Conservation (phyloP, 1,284 basidiomycete genomes). For the Trichosporon faecale region DNA sequence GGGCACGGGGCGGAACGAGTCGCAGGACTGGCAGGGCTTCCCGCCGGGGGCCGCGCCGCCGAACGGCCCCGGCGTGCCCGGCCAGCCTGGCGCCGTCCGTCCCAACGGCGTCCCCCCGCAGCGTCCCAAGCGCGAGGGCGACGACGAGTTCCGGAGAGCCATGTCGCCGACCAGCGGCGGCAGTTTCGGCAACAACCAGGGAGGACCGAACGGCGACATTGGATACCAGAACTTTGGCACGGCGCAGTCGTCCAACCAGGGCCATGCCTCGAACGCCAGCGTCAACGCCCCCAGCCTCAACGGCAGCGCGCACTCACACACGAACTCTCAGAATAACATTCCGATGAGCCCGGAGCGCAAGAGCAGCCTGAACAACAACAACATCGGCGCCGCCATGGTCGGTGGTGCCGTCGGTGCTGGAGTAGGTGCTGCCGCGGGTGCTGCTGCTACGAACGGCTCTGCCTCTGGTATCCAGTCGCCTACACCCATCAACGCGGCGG, state of each 20-base stretch:
- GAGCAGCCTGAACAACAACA: not conserved
- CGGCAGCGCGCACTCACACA: constrained; percentile 2
- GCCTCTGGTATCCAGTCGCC: constrained; percentile 14
- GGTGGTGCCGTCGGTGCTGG: not conserved
- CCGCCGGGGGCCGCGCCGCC: constrained; percentile 57
- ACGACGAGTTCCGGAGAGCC: constrained; percentile 55
- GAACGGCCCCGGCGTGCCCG: constrained; percentile 62
- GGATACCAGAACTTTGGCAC: constrained; percentile 7
- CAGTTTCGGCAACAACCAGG: constrained; percentile 30
- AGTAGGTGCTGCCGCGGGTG: not conserved
- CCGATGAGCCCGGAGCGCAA: constrained; percentile 10
- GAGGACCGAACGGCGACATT: constrained; percentile 10
- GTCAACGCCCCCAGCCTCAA: constrained; percentile 20
- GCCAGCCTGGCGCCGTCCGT: constrained; percentile 10
- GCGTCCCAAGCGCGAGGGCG: constrained; percentile 65
- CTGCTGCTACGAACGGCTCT: not conserved
- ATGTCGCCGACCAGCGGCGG: constrained; percentile 52
- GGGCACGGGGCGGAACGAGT: constrained; percentile 22
- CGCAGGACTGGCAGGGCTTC: constrained; percentile 18
- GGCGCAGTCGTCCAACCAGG: not conserved
- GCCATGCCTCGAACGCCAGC: constrained; percentile 16
- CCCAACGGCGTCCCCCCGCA: constrained; percentile 57
- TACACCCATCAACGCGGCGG: constrained; percentile 12
- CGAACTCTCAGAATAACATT: not conserved
- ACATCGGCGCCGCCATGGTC: not conserved